phyloP scores from a whole-genome alignment of 139 green algal species.

The Micractinium conductrix region DNA sequence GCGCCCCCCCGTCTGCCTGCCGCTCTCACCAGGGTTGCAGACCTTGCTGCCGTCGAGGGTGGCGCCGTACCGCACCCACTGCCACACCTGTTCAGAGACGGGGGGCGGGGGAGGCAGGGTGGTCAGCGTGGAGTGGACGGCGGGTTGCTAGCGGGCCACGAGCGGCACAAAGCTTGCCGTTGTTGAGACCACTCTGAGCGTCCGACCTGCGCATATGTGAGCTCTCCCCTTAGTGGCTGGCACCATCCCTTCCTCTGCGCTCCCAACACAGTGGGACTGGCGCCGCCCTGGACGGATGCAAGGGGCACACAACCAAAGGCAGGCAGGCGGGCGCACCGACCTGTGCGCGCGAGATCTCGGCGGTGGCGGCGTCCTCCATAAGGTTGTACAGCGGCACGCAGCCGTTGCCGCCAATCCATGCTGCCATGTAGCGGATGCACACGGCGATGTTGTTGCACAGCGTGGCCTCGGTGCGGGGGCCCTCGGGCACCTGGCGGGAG shows the following conservation, averaged over 20 bases:
- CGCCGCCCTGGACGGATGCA: too few relatives aligned
- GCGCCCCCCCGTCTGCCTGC: neutral
- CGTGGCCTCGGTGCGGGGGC: constrained; percentile 41
- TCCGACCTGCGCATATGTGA: too few relatives aligned
- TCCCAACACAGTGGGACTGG: too few relatives aligned
- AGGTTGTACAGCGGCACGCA: constrained; percentile 83
- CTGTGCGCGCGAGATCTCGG: constrained; percentile 82
- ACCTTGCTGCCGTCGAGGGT: constrained; percentile 60
- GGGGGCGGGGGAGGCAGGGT: too few relatives aligned
- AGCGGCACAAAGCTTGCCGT: too few relatives aligned
- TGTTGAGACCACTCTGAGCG: too few relatives aligned
- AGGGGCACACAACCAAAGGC: too few relatives aligned
- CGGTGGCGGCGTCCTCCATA: constrained; percentile 94
- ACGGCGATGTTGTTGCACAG: constrained; percentile 55
- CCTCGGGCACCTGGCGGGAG: constrained; percentile 44
- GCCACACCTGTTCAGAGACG: constrained; percentile 73
- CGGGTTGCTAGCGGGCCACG: too few relatives aligned
- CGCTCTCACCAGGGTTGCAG: neutral
- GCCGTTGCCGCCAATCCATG: constrained; percentile 71
- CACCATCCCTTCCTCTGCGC: too few relatives aligned
- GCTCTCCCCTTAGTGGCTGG: too few relatives aligned
- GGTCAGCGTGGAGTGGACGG: too few relatives aligned
- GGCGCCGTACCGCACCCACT: constrained; percentile 83
- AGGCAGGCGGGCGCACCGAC: neutral
- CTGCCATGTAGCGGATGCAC: constrained; percentile 86